Evolutionary conservation across 148 eudicot species (phyloP), one percentile per base, ranked within the genome.

Genomic region (Nyssa sinensis): DNA sequence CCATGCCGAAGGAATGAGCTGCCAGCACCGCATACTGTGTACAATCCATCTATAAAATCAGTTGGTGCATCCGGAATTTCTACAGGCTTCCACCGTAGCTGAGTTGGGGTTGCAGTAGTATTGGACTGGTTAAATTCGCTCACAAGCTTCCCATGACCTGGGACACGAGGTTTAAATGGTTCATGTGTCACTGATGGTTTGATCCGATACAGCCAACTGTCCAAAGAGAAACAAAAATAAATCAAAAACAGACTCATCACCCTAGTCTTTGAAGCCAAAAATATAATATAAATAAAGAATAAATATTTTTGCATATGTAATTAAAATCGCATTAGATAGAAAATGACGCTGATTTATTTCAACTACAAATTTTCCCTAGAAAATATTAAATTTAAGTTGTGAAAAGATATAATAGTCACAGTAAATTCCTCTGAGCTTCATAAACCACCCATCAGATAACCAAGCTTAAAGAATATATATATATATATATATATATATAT

Each of bases 161-260:
- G 96, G 16, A 81, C 78, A 69, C 94, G 85, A 57, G 94, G 92
- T 72, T 82, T 81, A 76, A 94, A 94, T 27, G 98, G 98, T 77
- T 94, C 98, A 67, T 94, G 98, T 13, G 98, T 94, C 37, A 94
- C 98, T 11, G 98, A 94, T 66, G 98, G 98, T 71, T 94, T 94
- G 69, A 94, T 84, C 28, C 98, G 89, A 80, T 94, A 94, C 28
- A 94, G 77, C 98, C 98, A 94, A 73, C 98, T 94, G 89, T 70
- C 31, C 72, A 17, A 24, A 8, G 39, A 6, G 13, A 21, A 62
- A 61, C 30, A 62, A 4, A 69, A 71, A 23, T 12, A 62, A 44
- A 53, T 62, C 63, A 44, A 59, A 61, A 59, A 58, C 55, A 47
- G 32, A 63, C 27, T 1, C 35, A 58, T 29, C 25, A 55, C 3